Evolutionary conservation across 139 green algal species (phyloP), one percentile per base, ranked within the genome.

Genomic region (Chlorella sp.): DNA sequence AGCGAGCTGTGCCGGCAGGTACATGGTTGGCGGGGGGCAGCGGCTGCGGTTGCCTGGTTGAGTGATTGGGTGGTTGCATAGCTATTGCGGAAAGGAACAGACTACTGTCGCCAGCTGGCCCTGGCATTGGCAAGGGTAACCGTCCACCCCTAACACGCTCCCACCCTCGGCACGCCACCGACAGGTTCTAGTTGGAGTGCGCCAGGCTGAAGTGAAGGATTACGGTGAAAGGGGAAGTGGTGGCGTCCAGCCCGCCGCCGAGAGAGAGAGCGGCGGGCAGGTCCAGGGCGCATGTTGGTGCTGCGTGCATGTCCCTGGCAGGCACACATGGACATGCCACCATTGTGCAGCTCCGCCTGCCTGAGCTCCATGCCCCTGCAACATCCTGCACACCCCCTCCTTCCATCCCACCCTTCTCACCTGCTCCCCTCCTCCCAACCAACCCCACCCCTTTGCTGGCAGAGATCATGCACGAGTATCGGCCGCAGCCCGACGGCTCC

Each of bases 161-260:
- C 30, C 9, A 9, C 30, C 56, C n/a, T n/a, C n/a, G n/a, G n/a
- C n/a, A n/a, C n/a, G n/a, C n/a, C 30, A 65, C 22, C 11, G 56
- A 65, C 88, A 89, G 77, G 83, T 88, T 38, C 60, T 76, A 40
- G 72, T 89, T 64, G 84, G 73, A 2, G 80, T 80, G 78, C 67
- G 87, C 4, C 60, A 87, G 67, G 87, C 46, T 30, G 73, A 87
- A 28, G 78, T 87, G 2, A 80, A 73, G 26, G 86, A 90, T 26
- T 92, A 90, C 56, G 82, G 77, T 89, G 32, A n/a, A 38, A 16
- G 32, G 7, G 16, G 64, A 70, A 41, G 32, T 19, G 5, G 32
- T 70, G 64, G 64, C n/a, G n/a, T n/a, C n/a, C n/a, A n/a, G n/a
- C n/a, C n/a, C n/a, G n/a, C n/a, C n/a, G n/a, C n/a, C n/a, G n/a